A percentile compares a stretch with the other conserved stretches of the same genome.
phyloP scores from a whole-genome alignment of 495 filamentous ascomycete genomes.

The Ramalina peruviana region DNA sequence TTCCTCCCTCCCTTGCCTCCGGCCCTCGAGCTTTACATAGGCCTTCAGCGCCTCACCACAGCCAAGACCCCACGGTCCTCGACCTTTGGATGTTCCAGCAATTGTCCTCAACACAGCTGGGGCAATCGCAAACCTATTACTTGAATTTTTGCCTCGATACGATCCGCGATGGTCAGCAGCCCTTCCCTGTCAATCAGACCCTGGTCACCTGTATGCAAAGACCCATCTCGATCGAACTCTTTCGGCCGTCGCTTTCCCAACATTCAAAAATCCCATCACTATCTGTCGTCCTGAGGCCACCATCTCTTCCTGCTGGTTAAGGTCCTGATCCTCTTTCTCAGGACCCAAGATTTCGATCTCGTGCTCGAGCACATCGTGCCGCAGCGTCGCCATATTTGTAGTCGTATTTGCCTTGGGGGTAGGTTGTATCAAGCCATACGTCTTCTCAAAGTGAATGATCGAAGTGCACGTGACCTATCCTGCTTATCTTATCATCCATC shows the following conservation, averaged over 20 bases:
- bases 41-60: constrained; percentile 54
- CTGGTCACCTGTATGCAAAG: constrained; percentile 55
- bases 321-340: constrained; percentile 30
- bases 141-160: constrained; percentile 67
- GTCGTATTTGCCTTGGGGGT: constrained; percentile 35
- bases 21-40: constrained; percentile 39
- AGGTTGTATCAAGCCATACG: constrained; percentile 58
- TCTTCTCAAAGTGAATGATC: constrained; percentile 43
- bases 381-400: constrained; percentile 45
- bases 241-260: constrained; percentile 39
- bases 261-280: constrained; percentile 44
- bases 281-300: constrained; percentile 40
- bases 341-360: constrained; percentile 45
- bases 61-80: constrained; percentile 47
- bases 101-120: constrained; percentile 51
- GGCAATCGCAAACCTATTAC: constrained; percentile 57
- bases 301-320: constrained; percentile 47
- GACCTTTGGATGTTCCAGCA: constrained; percentile 37
- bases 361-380: constrained; percentile 43
- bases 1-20: constrained; percentile 14
- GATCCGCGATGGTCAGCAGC: constrained; percentile 47
- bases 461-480: too few relatives aligned
- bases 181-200: constrained; percentile 39
- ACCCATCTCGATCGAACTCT: constrained; percentile 47
- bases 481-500: too few relatives aligned